Evolutionary conservation across 768 basidiomycete genomes (phyloP), one percentile per base, ranked within the genome.

Genomic region (Pulveroboletus sp.): DNA sequence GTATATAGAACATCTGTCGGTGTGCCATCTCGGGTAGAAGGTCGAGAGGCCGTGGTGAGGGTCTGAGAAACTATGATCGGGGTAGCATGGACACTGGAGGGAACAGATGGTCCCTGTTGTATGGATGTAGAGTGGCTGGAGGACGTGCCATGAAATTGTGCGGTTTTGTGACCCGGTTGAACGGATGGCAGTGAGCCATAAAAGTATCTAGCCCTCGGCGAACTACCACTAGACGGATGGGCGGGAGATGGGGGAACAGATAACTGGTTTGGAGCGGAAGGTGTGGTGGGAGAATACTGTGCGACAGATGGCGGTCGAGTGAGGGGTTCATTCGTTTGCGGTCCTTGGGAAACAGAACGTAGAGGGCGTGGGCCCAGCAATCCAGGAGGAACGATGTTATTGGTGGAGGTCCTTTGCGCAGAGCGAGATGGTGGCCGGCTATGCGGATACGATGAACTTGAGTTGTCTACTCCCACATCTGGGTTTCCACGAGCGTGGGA

Each of bases 331-430:
- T 55, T 59, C 18, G 58, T 51, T 38, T 58, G 53, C 3, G 44
- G 54, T 10, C 62, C 65, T 26, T 66, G 62, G 14, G 68, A 68
- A 47, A 39, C 46, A 5, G 67, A 62, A 51, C 66, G 67, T 30
- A 46, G 32, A 47, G 68, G 57, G 27, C 68, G 64, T 9, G 62
- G 60, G 4, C 66, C 68, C 45, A 48, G 40, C 15, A 68, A 60
- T 39, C 53, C 47, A 39, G 61, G 58, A 44, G 67, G 64, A 26
- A 48, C 52, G 6, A 7, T 6, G 30, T 53, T 61, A 33, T 54
- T 55, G 17, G 46, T 5, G 11, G 67, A 55, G n/a, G 38, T 45
- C 52, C 57, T 62, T 30, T 62, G 59, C 3, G 64, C 51, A 33
- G 62, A 52, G 38, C 60, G 68, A 30, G 65, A 65, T 7, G 61